Conservation (phyloP, 306 rosid genomes). For the Pyrus pyrifolia region DNA sequence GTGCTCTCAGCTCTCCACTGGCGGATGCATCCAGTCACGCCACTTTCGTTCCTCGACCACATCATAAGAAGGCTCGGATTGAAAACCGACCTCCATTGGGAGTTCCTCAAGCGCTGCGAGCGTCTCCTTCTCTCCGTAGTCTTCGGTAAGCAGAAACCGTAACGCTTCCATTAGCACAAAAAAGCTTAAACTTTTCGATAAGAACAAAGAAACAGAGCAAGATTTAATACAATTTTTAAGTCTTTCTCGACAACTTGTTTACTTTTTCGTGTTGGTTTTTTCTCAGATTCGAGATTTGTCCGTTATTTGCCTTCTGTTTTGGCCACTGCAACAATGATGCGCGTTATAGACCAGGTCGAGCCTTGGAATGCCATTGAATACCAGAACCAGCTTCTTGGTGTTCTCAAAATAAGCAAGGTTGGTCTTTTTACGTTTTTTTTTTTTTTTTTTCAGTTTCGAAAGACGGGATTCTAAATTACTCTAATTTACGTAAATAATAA, state of each 20-base stretch:
- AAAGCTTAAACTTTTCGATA: constrained; percentile 1
- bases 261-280: neutral
- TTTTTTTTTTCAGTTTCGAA: no score
- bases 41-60: constrained; percentile 77
- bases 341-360: constrained; percentile 63
- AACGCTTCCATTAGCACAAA: neutral
- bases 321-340: constrained; percentile 89
- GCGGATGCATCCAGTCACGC: constrained; percentile 96
- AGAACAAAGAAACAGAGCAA: neutral
- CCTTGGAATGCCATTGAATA: constrained; percentile 47
- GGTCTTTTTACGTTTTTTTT: neutral
- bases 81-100: constrained; percentile 58
- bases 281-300: constrained; percentile 68
- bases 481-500: no score
- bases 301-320: constrained; percentile 77
- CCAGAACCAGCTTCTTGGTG: constrained; percentile 61
- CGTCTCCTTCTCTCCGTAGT: constrained; percentile 59
- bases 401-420: constrained; percentile 71
- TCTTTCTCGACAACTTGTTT: neutral
- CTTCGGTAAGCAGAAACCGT: constrained; percentile 41
- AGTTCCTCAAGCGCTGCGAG: constrained; percentile 68
- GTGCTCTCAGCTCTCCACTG: constrained; percentile 73
- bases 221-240: no score
- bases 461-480: no score
- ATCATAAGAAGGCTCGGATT: constrained; percentile 69